Evolutionary conservation across 768 basidiomycete genomes (phyloP).

Genomic region (Pleurotus pulmonarius): DNA sequence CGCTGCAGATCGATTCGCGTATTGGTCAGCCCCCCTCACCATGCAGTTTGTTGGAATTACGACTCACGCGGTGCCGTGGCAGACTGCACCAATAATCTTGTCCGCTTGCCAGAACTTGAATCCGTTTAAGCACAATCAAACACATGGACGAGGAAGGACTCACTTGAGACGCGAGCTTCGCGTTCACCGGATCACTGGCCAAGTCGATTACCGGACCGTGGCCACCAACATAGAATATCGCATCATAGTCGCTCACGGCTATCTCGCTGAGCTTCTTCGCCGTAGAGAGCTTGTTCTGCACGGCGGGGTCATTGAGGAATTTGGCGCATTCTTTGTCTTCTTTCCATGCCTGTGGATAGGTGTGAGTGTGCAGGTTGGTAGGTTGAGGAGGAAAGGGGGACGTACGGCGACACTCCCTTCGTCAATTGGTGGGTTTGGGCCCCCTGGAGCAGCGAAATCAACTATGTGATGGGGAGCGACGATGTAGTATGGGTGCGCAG

Average conservation of each 20-base stretch:
- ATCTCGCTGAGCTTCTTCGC: constrained; percentile 64
- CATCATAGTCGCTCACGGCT: constrained; percentile 58
- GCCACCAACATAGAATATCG: constrained; percentile 77
- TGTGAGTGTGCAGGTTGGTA: background rate
- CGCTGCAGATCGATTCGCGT: constrained; percentile 27
- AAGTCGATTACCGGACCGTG: constrained; percentile 79
- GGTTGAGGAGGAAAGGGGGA: background rate
- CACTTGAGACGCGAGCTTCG: constrained; percentile 54
- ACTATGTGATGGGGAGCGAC: constrained; percentile 47
- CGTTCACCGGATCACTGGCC: constrained; percentile 50
- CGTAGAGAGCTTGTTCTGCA: constrained; percentile 46
- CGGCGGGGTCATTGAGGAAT: constrained; percentile 56
- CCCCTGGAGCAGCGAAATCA: constrained; percentile 58
- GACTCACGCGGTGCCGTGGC: constrained; percentile 74
- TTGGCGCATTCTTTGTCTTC: constrained; percentile 51
- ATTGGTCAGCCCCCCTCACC: background rate
- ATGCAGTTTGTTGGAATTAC: too few relatives aligned
- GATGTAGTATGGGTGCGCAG: constrained; percentile 67
- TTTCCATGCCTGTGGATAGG: constrained; percentile 34
- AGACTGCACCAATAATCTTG: constrained; percentile 70
- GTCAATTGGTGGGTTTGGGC: constrained; percentile 72
- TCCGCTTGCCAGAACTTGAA: constrained; percentile 61
- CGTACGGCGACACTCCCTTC: constrained; percentile 46
- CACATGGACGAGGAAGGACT: constrained; percentile 13
- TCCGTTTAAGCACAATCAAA: background rate